Base-by-base conservation (phyloP, 2,329 filamentous ascomycete genomes). In the Aspergillus fructus region DNA sequence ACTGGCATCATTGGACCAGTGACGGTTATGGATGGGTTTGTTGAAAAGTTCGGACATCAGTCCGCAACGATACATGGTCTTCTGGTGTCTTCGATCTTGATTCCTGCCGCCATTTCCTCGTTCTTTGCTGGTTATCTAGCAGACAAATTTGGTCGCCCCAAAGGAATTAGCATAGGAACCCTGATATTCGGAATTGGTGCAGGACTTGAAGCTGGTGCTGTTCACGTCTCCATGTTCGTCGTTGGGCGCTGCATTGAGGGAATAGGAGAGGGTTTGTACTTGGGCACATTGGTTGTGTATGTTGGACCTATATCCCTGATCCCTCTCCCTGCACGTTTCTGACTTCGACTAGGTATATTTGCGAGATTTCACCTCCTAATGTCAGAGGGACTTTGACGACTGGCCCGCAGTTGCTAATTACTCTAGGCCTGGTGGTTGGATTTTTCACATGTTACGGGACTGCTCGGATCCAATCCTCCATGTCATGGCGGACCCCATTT, bases 381-480 rank as follows among this genome's bases (percentile, higher is more conserved):
- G 69, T 74, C 4, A 72, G 85, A 27, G 85, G 84, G 0, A 72
- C 77, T 1, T 66, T 88, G 2, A 78, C 80, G 0, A 79, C 81
- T 0, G 68, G 81, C 4, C 81, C 83, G 0, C 84, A 87, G 60
- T 73, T 86, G 49, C 66, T 83, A 45, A 77, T 77, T 3, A 80
- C 79, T 0, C 49, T 79, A 1, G 84, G 82, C 0, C 68, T 87
- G 2, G 79, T 80, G 9, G 47, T 76, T 0, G 85, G 85, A 0
- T 87, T 84, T 61, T 88, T 88, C 62, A 79, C 77, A 9, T 86
- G 83, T 67, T 87, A 87, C 61, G 83, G 81, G 7, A 81, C 78
- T 21, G 74, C 80, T 0, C 64, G 70, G 1, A 74, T 85, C 7
- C 39, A 69, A 1, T 79, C 76, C 2, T 79, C 78, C 2, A 66